Evolutionary conservation across 768 basidiomycete genomes (phyloP), one percentile per base, ranked within the genome.

Genomic region (Favolaschia claudopus): DNA sequence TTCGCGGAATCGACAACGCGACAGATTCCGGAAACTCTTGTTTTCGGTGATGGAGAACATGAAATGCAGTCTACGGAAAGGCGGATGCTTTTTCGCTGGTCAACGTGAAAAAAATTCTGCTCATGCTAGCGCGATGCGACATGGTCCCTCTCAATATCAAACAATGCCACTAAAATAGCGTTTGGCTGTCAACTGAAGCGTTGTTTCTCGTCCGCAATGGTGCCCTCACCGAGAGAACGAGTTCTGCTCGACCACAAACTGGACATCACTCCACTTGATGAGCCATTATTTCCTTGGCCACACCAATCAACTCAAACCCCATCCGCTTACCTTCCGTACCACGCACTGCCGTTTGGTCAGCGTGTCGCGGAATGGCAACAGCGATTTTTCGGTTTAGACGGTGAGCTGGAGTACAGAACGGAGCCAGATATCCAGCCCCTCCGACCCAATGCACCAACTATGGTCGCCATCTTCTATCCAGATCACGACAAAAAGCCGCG

Each of bases 381-480:
- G 15, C 38, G 49, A 15, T 49, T 57, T 46, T 57, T 57, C 38
- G 38, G 46, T 9, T 19, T 48, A n/a, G n/a, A n/a, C 24, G 17
- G 42, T 5, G 22, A 42, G 12, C 14, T 57, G 15, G 55, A 57
- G 14, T 57, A 57, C 29, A 24, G 37, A 5, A 57, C 55, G 5
- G 45, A 42, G 29, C 55, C 55, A 20, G 47, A 48, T 32, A 49
- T 57, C 20, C 19, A 27, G 31, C 55, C 55, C 39, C 33, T 57
- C 14, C 46, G 55, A n/a, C 55, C 45, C 22, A 39, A 25, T 42
- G 55, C 55, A 15, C 55, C 55, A 20, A 57, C 55, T 17, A 45
- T 57, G 6, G 22, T 57, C 47, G 55, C 55, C 4, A 57, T 57
- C 47, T 57, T 57, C 46, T 49, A 57, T 46, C 55, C 55, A 1